A percentile compares a stretch with the other conserved stretches of the same genome.
phyloP scores from a whole-genome alignment of 2,329 filamentous ascomycete species.

The Penicillium thymicola region DNA sequence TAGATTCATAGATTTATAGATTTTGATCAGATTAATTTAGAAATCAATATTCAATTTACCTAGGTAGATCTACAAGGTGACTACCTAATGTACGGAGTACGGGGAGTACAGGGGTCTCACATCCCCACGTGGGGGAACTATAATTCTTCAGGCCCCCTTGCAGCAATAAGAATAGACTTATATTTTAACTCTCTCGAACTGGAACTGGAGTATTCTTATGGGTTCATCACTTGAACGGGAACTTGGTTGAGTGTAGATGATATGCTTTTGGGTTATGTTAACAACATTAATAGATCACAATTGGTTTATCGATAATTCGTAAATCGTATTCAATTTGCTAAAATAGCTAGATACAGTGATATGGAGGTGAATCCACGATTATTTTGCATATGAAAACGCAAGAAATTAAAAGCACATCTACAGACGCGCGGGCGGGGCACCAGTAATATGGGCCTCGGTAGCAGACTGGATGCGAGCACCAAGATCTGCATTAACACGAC shows the following conservation, averaged over 20 bases:
- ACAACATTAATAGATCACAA: not conserved
- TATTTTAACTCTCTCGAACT: not conserved
- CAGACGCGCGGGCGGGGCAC: slow-evolving; percentile 25
- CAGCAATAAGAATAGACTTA: not conserved
- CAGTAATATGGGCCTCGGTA: slow-evolving; percentile 46
- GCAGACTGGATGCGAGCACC: slow-evolving; percentile 52
- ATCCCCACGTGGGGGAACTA: slow-evolving; percentile 1
- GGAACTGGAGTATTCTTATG: not conserved
- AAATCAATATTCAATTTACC: not conserved
- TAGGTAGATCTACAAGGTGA: not conserved
- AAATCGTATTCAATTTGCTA: not conserved
- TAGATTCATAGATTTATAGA: too few species aligned
- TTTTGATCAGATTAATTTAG: too few species aligned
- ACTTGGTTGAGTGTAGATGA: not conserved
- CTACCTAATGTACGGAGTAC: not conserved
- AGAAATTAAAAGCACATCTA: slow-evolving; percentile 14
- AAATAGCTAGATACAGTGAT: not conserved
- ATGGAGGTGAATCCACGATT: not conserved
- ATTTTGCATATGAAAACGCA: not conserved
- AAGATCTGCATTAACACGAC: slow-evolving; percentile 53
- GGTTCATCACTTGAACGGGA: not conserved
- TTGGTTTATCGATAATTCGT: not conserved
- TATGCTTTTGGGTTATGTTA: not conserved
- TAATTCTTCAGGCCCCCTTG: not conserved
- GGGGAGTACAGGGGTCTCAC: not conserved